Base-by-base conservation (phyloP, 768 basidiomycete genomes). In the Hygrophoropsis aurantiaca region DNA sequence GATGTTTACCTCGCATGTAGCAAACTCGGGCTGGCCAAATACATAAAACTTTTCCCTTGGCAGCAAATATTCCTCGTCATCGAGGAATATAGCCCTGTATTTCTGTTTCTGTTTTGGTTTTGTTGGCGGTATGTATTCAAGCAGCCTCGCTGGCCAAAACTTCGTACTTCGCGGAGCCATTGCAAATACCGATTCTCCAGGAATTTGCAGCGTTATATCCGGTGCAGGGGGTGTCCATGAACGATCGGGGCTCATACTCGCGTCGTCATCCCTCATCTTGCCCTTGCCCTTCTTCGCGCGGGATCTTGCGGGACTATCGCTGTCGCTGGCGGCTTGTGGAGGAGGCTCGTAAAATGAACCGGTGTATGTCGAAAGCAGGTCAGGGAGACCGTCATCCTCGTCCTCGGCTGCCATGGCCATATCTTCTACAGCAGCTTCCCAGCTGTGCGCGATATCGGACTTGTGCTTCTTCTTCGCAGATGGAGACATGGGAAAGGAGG, bases 101-200 rank as follows among this genome's bases (percentile, higher is more conserved):
- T 68, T 75, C 46, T 74, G 72, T 32, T 64, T 58, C n/a, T 62
- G 56, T 16, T 37, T 60, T 2, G 64, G 61, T 20, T 65, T 66
- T 39, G 56, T 67, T 4, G 81, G 74, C 11, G 73, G 70, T 19
- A 78, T 46, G 54, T 82, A 87, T 0, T 56, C 67, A 9, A 82
- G 55, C 33, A 90, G 65, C 58, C 69, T 69, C 1, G 83, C 88
- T 2, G 88, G 86, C 88, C 88, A 91, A 55, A 82, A 84, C 13
- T 60, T 54, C 4, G 56, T 52, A 4, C 65, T 59, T n/a, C 54
- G 57, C 21, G 62, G 63, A 18, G 54, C 58, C 44, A 64, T 64
- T 5, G 83, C 82, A 11, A 89, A 69, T 2, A 89, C 67, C 1
- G 82, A 62, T 59, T 90, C 87, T 3, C 85, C 88, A 3, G 85